Evolutionary conservation across 768 basidiomycete genomes (phyloP), one percentile per base, ranked within the genome.

Genomic region (Tulasnella sp.): DNA sequence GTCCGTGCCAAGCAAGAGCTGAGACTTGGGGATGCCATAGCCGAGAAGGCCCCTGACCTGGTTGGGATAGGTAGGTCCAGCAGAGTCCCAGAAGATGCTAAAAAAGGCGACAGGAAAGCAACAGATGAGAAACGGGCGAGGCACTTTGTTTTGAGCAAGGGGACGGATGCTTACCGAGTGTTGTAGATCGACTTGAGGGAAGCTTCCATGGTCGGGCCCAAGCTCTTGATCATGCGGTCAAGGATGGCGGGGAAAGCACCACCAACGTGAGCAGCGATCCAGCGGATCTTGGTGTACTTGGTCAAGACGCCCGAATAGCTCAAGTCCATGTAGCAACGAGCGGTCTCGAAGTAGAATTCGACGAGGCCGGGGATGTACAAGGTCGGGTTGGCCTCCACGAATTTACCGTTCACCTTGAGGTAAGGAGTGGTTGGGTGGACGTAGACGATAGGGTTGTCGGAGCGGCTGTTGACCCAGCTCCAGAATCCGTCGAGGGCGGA

Each of bases 291-390:
- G 78, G 78, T 72, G 71, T 46, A 79, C 38, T 71, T 79, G 18
- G 73, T 34, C 12, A 79, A 46, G 16, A 31, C 34, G n/a, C 44
- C 27, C 0, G 78, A 31, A 16, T 24, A 27, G n/a, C 36, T 79
- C 71, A 79, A 74, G 56, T 79, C 78, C 78, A 79, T 79, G 68
- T 74, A 74, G 36, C 42, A 36, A 12, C 78, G 78, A 18, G 78
- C 78, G 48, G 78, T 79, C 71, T 79, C 78, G 71, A 72, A 79
- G 78, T 72, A 79, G 78, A 79, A 79, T 42, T 79, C 78, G n/a
- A 79, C 42, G 7, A 79, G 24, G 5, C 78, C 78, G 44, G 71
- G 21, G 27, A 58, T 1, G 71, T 79, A 79, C 31, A 7, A 24
- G 12, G 78, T 79, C 0, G 78, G 78, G 71, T 79, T 79, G 12